phyloP scores from a whole-genome alignment of 768 basidiomycete genomes.

The Lyophyllum semitale region DNA sequence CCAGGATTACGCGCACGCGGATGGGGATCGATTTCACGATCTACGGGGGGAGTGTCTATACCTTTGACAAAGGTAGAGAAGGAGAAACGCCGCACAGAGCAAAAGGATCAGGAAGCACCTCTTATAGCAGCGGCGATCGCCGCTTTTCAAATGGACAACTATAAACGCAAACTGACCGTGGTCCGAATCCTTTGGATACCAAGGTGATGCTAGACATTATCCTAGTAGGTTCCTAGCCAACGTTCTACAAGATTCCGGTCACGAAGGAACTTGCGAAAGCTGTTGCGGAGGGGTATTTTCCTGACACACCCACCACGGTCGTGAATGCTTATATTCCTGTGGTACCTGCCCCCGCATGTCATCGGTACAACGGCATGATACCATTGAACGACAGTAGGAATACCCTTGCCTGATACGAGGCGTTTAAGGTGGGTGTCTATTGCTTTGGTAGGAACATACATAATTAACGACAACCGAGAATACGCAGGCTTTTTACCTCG shows the following conservation, averaged over 20 bases:
- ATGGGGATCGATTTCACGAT: conserved; percentile 26
- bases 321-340: conserved; percentile 15
- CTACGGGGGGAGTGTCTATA: conserved; percentile 33
- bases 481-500: too few relatives aligned
- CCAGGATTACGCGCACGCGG: conserved; percentile 16
- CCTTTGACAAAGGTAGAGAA: conserved; percentile 21
- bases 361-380: conserved; percentile 29
- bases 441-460: too few relatives aligned
- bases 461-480: too few relatives aligned
- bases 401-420: conserved; percentile 31
- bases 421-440: too few relatives aligned
- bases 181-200: background rate
- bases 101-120: background rate
- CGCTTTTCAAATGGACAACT: conserved; percentile 23
- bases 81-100: background rate
- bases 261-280: conserved; percentile 17
- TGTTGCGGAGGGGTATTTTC: conserved; percentile 19
- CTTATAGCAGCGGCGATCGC: conserved; percentile 17
- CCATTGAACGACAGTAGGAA: conserved; percentile 28
- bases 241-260: conserved; percentile 33
- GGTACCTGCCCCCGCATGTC: conserved; percentile 9
- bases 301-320: conserved; percentile 4
- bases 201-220: conserved; percentile 32
- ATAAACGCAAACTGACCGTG: conserved; percentile 6
- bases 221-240: conserved; percentile 28